phyloP scores from a whole-genome alignment of 78 protist species.

The Polysphondylium violaceum region DNA sequence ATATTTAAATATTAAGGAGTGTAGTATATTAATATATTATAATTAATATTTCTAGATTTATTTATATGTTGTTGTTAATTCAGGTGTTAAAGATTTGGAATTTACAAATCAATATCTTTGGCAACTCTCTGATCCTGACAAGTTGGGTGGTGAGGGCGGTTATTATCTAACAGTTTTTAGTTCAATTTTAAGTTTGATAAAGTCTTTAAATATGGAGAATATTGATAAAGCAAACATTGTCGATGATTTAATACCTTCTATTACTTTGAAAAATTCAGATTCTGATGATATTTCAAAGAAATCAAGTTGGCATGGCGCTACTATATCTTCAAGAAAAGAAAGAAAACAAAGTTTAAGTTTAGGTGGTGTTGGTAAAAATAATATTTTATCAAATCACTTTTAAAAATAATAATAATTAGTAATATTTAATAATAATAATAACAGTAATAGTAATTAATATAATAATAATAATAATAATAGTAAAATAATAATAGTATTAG shows the following conservation, averaged over 20 bases:
- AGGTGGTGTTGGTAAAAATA: no score
- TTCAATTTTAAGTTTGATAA: conserved; percentile 48
- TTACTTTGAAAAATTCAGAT: conserved; percentile 1
- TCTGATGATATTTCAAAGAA: background rate
- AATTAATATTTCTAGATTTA: conserved; percentile 29
- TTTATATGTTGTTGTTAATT: conserved; percentile 67
- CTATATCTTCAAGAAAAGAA: conserved; percentile 51
- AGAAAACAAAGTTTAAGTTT: conserved; percentile 59
- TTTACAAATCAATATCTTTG: conserved; percentile 67
- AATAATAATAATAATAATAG: background rate
- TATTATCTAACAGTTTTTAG: conserved; percentile 74
- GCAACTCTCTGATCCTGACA: conserved; percentile 70
- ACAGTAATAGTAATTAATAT: no score
- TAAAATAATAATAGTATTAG: background rate
- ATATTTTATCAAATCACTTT: no score
- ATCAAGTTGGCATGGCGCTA: conserved; percentile 59
- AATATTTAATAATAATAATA: no score
- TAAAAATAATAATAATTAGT: no score
- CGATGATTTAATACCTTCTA: conserved; percentile 62
- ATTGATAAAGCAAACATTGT: conserved; percentile 53
- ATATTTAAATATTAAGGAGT: background rate
- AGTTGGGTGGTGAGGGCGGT: conserved; percentile 76
- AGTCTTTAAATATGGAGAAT: conserved; percentile 60
- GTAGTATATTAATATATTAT: background rate
- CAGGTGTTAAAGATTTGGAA: conserved; percentile 60